Conservation (phyloP, 768 basidiomycete genomes). For the Lentinula raphanica region DNA sequence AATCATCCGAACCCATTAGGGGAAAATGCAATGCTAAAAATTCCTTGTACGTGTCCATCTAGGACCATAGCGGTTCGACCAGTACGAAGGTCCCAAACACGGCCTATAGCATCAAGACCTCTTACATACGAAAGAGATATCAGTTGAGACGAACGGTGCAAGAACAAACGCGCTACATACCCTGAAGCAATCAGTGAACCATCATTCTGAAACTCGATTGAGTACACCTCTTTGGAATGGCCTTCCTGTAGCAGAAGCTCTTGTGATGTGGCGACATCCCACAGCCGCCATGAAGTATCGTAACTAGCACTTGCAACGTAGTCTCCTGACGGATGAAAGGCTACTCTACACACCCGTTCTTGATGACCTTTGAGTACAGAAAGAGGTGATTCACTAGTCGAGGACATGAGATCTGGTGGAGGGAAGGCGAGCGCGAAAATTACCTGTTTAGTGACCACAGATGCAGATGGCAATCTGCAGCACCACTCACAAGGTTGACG, state of each 20-base stretch:
- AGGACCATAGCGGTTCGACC: conserved; percentile 97
- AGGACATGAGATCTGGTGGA: conserved; percentile 6
- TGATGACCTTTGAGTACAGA: conserved; percentile 84
- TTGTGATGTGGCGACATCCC: conserved; percentile 82
- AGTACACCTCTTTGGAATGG: conserved; percentile 94
- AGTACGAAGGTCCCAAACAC: conserved; percentile 95
- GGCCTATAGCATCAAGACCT: conserved; percentile 93
- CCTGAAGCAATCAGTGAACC: conserved; percentile 91
- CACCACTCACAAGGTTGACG: conserved; percentile 88
- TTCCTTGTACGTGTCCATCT: conserved; percentile 92
- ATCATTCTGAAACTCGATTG: conserved; percentile 94
- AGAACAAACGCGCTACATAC: conserved; percentile 38
- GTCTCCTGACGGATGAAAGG: conserved; percentile 92
- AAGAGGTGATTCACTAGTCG: conserved; percentile 74
- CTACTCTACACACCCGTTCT: conserved; percentile 87
- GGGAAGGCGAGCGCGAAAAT: background rate
- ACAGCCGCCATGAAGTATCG: conserved; percentile 95
- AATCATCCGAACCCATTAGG: conserved; percentile 81
- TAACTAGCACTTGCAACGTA: conserved; percentile 95
- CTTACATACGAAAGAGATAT: conserved; percentile 33
- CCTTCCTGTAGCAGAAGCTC: conserved; percentile 92
- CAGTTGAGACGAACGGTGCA: background rate
- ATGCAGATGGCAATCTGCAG: conserved; percentile 79
- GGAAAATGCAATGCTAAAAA: conserved; percentile 87
- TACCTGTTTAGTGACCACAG: conserved; percentile 88